Percentiles rank a stretch among this genome's conserved stretches.
phyloP scores from a whole-genome alignment of 805 yeast genomes.

The Kuraishia ogatae region DNA sequence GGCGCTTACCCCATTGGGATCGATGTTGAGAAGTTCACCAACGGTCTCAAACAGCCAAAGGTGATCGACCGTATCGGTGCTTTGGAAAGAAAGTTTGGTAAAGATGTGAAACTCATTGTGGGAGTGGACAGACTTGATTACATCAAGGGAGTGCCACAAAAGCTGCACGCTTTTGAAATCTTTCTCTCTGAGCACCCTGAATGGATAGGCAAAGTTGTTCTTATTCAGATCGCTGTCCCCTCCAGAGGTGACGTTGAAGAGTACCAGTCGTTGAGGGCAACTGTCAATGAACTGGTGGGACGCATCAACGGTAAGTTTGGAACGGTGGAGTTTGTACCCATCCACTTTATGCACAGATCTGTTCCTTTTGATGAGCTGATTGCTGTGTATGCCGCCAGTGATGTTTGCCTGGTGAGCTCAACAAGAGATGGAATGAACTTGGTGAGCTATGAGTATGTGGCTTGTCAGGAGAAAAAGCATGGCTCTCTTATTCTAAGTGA shows the following conservation, averaged over 20 bases:
- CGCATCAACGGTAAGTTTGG: slow-evolving; percentile 95
- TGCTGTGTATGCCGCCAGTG: slow-evolving; percentile 76
- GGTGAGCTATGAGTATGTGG: slow-evolving; percentile 93
- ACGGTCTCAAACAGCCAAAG: slow-evolving; percentile 55
- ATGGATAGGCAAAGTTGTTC: slow-evolving; percentile 94
- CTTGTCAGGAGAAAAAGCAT: slow-evolving; percentile 74
- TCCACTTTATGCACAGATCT: slow-evolving; percentile 91
- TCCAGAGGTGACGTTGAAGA: slow-evolving; percentile 98
- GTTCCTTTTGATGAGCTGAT: slow-evolving; percentile 88
- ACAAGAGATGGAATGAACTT: slow-evolving; percentile 99
- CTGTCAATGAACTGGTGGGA: slow-evolving; percentile 93
- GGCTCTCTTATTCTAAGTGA: slow-evolving; percentile 88
- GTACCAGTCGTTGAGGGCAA: slow-evolving; percentile 86
- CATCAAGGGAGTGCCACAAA: slow-evolving; percentile 97
- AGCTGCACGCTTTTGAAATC: slow-evolving; percentile 91
- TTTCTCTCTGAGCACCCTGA: slow-evolving; percentile 91
- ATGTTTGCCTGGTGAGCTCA: slow-evolving; percentile 86
- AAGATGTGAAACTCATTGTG: slow-evolving; percentile 77
- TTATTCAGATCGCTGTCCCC: slow-evolving; percentile 96
- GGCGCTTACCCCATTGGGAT: slow-evolving; percentile 99
- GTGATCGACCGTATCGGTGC: slow-evolving; percentile 62
- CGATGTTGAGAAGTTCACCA: slow-evolving; percentile 84
- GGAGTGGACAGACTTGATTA: slow-evolving; percentile 97
- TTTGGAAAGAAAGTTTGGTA: slow-evolving; percentile 53
- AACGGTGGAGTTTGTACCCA: slow-evolving; percentile 94